Base-by-base conservation (phyloP, 192 early-diverging fungal species). In the Umbelopsis sp. region DNA sequence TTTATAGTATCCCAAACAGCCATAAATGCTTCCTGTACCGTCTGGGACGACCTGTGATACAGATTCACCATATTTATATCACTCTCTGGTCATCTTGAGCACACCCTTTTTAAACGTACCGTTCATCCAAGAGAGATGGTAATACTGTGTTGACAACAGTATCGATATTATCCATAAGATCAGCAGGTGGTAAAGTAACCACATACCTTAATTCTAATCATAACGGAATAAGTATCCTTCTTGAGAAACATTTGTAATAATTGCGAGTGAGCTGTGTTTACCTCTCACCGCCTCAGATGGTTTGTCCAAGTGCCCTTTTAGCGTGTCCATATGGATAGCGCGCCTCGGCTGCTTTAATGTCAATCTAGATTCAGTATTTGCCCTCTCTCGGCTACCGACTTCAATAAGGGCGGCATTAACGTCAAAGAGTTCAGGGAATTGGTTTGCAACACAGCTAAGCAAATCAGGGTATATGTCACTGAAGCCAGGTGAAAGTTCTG, bases 371-470 rank as follows among this genome's bases (percentile, higher is more conserved):
- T 34, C 31, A 14, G 14, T 62, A 14, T 62, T 31, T 5, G 26
- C 31, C 56, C 31, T 10, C 31, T 62, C 56, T 17, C 56, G 29
- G 29, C 56, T 29, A 4, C 56, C 56, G 20, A 20, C 31, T 32
- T 31, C 56, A 32, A 62, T 26, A 3, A 62, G 56, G 31, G 29
- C 26, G 12, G 56, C 56, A 17, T 41, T 65, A 51, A 82, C 69
- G 38, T 82, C 78, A 26, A 82, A 80, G 16, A 80, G 62, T 31
- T 82, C 78, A 11, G 81, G 81, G 52, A 71, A 82, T 31, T 74
- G 50, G 26, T 67, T 71, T 36, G 81, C 78, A 10, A 72, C 65
- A 4, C 80, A 69, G 21, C 49, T 53, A 4, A 80, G 32, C 25
- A 82, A 47, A 54, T 82, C 81, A 45, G 81, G 75, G 66, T 82